Percentiles rank a stretch among this genome's conserved stretches.
These are phyloP conservation scores for Claviceps sp. DNA, from an alignment of 2,329 filamentous ascomycete species.

Conservation along the genomic window DNA sequence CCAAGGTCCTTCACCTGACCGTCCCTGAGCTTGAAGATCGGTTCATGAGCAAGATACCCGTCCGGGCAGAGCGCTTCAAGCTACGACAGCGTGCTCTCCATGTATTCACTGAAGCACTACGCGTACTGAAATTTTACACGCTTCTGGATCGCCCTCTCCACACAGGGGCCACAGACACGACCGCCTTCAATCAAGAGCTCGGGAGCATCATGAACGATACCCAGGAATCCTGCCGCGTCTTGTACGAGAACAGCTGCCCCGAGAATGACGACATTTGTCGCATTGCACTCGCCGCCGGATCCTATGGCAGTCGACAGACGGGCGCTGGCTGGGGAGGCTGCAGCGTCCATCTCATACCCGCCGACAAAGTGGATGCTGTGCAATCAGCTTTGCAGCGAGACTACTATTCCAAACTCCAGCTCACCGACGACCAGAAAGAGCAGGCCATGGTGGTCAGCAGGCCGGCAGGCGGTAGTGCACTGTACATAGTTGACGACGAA, in stretches of 20 bases:
- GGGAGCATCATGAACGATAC: conserved; percentile 81
- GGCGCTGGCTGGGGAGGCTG: conserved; percentile 97
- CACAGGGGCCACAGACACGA: conserved; percentile 35
- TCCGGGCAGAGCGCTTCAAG: conserved; percentile 77
- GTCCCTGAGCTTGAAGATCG: conserved; percentile 59
- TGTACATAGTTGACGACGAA: conserved; percentile 29
- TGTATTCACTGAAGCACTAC: conserved; percentile 78
- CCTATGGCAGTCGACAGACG: conserved; percentile 75
- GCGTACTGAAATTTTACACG: conserved; percentile 71
- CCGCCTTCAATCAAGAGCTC: conserved; percentile 50
- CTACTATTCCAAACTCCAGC: conserved; percentile 61
- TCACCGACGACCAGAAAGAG: conserved; percentile 58
- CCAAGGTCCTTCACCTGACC: conserved; percentile 53
- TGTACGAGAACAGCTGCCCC: conserved; percentile 84
- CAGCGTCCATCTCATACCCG: conserved; percentile 83
- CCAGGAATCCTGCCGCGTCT: conserved; percentile 71
- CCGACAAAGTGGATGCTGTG: conserved; percentile 65
- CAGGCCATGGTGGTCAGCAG: conserved; percentile 80
- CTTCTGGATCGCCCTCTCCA: conserved; percentile 48
- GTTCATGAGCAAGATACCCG: conserved; percentile 80
- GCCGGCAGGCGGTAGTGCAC: conserved; percentile 60
- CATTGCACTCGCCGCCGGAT: conserved; percentile 64
- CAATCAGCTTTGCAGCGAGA: conserved; percentile 63
- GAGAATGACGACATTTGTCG: conserved; percentile 83
- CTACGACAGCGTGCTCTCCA: conserved; percentile 79